These are phyloP conservation scores for Phytomonas sp. DNA, from an alignment of 208 protist genomes.

Conservation along the genomic window DNA sequence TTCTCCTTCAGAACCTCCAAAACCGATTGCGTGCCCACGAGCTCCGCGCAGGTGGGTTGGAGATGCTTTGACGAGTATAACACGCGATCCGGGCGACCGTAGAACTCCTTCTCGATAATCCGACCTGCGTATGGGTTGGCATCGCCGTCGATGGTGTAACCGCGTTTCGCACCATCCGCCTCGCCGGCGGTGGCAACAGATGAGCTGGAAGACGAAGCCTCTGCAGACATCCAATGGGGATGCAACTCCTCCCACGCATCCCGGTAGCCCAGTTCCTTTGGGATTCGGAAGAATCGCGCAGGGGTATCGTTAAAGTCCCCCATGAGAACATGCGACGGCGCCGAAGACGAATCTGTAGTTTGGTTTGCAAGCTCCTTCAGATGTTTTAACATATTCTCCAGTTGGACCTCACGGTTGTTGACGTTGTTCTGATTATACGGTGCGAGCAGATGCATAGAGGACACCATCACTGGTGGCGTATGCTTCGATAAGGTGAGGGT, in stretches of 20 bases:
- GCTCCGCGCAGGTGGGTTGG: slow-evolving; percentile 30
- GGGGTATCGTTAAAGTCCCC: slow-evolving; percentile 56
- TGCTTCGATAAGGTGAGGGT: slow-evolving; percentile 21
- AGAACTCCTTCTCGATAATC: slow-evolving; percentile 59
- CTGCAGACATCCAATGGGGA: slow-evolving; percentile 12
- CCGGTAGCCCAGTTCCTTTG: slow-evolving; percentile 26
- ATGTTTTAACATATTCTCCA: slow-evolving; percentile 30
- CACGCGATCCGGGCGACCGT: slow-evolving; percentile 45
- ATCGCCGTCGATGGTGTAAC: slow-evolving; percentile 47
- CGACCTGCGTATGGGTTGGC: slow-evolving; percentile 31
- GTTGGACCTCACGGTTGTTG: slow-evolving; percentile 33
- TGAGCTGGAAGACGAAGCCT: too few relatives aligned
- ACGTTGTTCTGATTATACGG: slow-evolving; percentile 45
- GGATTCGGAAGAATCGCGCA: slow-evolving; percentile 26
- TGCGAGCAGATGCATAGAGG: slow-evolving; percentile 41
- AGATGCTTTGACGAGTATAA: slow-evolving; percentile 30
- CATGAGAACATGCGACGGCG: slow-evolving; percentile 24
- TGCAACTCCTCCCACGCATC: slow-evolving; percentile 39
- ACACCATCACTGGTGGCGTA: slow-evolving; percentile 26
- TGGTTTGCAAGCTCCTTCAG: slow-evolving; percentile 3
- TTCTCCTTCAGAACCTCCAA: slow-evolving; percentile 14
- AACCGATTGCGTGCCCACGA: slow-evolving; percentile 41
- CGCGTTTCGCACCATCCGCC: slow-evolving; percentile 12
- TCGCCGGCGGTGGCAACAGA: too few relatives aligned
- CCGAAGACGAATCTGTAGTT: not conserved